phyloP scores from a whole-genome alignment of 345 rosid genomes.

The Syzygium jambos region DNA sequence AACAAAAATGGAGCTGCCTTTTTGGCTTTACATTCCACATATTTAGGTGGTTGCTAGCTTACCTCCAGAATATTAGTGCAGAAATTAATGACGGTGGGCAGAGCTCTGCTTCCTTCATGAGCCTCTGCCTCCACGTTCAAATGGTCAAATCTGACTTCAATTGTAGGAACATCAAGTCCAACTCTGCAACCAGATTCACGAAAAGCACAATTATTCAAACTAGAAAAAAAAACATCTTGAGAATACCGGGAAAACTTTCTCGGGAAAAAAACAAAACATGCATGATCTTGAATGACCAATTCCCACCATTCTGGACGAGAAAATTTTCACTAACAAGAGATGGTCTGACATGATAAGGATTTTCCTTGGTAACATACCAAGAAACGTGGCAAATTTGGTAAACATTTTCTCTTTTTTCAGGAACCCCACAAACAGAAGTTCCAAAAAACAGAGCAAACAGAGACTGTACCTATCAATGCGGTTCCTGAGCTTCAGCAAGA shows the following conservation, averaged over 20 bases:
- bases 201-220: not conserved
- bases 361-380: not conserved
- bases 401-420: not conserved
- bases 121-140: conserved; percentile 53
- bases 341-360: not conserved
- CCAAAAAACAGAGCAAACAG: not conserved
- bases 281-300: not conserved
- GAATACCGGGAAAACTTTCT: not conserved
- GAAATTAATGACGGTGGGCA: conserved; percentile 60
- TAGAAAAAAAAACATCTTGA: not conserved
- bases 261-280: not conserved
- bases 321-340: not conserved
- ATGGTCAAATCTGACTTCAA: conserved; percentile 47
- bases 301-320: not conserved
- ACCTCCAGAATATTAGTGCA: conserved; percentile 39
- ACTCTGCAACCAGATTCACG: conserved; percentile 20
- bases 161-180: conserved; percentile 42
- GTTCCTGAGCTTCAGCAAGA: conserved; percentile 14
- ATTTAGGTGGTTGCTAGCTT: not conserved
- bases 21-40: not conserved
- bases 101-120: conserved; percentile 54
- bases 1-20: not conserved
- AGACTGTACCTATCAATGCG: conserved; percentile 6
- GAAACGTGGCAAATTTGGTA: not conserved
- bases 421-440: not conserved